A percentile compares a stretch with the other conserved stretches of the same genome.
Conservation (phyloP, 1,284 basidiomycete species). For the Trametes hirsuta region DNA sequence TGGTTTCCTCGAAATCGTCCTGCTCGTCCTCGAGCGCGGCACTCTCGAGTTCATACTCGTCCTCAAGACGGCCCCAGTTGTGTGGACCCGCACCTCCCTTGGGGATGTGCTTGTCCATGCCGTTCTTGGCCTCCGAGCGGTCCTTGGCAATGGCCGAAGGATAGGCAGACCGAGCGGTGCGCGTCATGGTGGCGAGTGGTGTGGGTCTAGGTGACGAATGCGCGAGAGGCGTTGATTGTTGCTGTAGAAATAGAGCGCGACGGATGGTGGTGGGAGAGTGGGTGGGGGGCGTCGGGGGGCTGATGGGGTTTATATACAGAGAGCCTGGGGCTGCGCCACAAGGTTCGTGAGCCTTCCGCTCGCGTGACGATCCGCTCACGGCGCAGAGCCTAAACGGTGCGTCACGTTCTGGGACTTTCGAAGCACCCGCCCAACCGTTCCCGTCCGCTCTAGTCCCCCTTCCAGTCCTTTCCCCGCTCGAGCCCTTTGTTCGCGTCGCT, state of each 20-base stretch:
- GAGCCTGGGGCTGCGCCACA: constrained; percentile 22
- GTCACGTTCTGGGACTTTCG: constrained; percentile 26
- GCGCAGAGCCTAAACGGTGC: constrained; percentile 11
- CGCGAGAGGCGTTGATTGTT: background rate
- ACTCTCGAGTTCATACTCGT: constrained; percentile 64
- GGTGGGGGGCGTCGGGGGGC: background rate
- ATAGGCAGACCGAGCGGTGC: constrained; percentile 73
- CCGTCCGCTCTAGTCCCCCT: constrained; percentile 24
- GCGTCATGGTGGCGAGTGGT: constrained; percentile 56
- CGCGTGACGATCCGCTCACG: constrained; percentile 20
- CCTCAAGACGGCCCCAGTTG: constrained; percentile 79
- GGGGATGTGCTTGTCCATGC: constrained; percentile 72
- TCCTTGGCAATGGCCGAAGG: constrained; percentile 80
- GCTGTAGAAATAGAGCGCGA: background rate
- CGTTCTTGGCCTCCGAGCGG: constrained; percentile 77
- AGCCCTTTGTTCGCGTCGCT: background rate
- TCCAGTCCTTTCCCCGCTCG: constrained; percentile 1
- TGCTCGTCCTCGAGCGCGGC: constrained; percentile 56
- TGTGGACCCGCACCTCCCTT: constrained; percentile 81
- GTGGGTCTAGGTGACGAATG: background rate
- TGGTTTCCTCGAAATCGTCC: constrained; percentile 42
- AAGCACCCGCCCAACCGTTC: constrained; percentile 10
- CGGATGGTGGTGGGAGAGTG: constrained; percentile 5
- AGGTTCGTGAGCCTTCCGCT: constrained; percentile 12
- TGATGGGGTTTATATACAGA: constrained; percentile 14